Base-by-base conservation (phyloP, 805 yeast genomes). In the Saccharomyces kudriavzevii region DNA sequence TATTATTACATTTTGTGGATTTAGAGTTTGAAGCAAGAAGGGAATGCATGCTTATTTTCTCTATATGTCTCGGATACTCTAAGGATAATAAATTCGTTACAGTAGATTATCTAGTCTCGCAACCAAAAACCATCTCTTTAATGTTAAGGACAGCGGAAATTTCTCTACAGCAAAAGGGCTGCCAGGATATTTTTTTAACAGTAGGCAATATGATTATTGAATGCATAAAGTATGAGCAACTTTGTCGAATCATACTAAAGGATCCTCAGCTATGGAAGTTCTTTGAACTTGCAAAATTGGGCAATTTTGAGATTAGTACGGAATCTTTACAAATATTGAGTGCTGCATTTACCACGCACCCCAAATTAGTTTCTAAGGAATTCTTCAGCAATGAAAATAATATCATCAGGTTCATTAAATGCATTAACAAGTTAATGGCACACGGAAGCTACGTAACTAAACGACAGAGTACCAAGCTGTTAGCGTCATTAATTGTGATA, bases 1-100 rank as follows among this genome's bases (percentile, higher is more conserved):
- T 94, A 56, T 74, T 89, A 13, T 66, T 72, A 20, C 79, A 83
- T 62, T 72, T 94, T 53, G 73, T 72, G n/a, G 75, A 77, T 31
- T 76, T 94, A 53, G 97, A 89, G 58, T 91, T 94, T 70, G 98
- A 94, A 66, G 82, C 95, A 47, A 77, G 97, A 53, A 90, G 92
- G 63, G 94, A 88, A 60, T 92, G 89, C 14, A 77, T 82, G 4
- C 73, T 80, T 4, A 67, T 94, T 51, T 89, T 90, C 66, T 80
- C 84, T 57, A 83, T 89, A 4, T 76, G 95, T 45, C 77, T 94
- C 57, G 82, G 91, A 61, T 82, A 96, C 51, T 86, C 85, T 58
- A 81, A 83, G 40, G 92, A 89, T 46, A 80, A 76, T 60, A 79
- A 89, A 59, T 80, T 85, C 8, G 96, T 96, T 17, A 89, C 97